Conservation (phyloP, 305 asterid species). For the Fraxinus paxiana region DNA sequence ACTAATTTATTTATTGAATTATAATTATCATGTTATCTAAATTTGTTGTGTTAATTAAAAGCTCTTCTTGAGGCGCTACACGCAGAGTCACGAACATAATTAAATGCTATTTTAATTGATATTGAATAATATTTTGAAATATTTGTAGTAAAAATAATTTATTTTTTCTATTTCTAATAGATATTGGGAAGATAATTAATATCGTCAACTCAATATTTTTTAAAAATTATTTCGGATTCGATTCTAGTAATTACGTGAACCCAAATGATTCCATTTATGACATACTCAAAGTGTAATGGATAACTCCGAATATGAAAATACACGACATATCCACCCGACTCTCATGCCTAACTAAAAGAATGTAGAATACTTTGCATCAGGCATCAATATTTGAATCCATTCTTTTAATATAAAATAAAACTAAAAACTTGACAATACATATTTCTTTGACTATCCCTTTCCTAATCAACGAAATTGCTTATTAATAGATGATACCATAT, state of each 20-base stretch:
- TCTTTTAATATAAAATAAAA: neutral
- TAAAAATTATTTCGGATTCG: too few species aligned
- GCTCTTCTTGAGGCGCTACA: neutral
- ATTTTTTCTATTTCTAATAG: too few species aligned
- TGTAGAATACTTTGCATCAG: neutral
- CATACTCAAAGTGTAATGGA: neutral
- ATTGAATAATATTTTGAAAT: too few species aligned
- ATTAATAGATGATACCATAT: neutral
- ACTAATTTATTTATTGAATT: too few species aligned
- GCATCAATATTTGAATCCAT: neutral
- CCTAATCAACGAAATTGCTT: neutral
- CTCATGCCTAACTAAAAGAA: neutral
- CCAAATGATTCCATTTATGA: neutral
- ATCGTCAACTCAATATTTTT: too few species aligned
- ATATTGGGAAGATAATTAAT: neutral
- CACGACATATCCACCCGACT: neutral
- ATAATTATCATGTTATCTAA: too few species aligned
- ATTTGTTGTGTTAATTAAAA: too few species aligned
- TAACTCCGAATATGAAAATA: neutral
- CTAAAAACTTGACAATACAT: neutral
- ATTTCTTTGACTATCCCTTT: neutral
- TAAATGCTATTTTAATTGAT: too few species aligned
- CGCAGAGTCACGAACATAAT: too few species aligned
- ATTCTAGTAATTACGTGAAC: neutral
- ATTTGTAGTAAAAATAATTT: neutral